Base-by-base conservation (phyloP, 2,329 filamentous ascomycete genomes). In the Calonectria pseudoreteaudii region DNA sequence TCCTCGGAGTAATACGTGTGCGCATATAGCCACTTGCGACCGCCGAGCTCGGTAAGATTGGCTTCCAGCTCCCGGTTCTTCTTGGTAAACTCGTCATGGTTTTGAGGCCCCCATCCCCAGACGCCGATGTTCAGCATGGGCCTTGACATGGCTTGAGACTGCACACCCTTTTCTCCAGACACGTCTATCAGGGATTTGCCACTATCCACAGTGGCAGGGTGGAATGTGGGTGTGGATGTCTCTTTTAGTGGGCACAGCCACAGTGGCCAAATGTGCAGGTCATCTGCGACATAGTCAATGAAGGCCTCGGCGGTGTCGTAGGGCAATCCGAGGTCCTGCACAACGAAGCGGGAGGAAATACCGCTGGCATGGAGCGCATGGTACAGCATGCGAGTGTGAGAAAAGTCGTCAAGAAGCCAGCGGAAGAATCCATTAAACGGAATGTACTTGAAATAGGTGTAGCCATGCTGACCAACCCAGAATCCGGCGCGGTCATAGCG, bases 1-100 rank as follows among this genome's bases (percentile, higher is more conserved):
- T 88, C 84, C 76, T 94, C 90, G 0, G 88, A 88, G 81, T 96
- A 96, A 83, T 94, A 96, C 0, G 93, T 92, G 78, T 95, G 93
- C 0, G 94, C 94, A 81, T 96, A 96, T 3, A 96, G 85, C 93
- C 94, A 96, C 84, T 96, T 96, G 85, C 93, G 91, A 0, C 94
- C 94, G 16, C 91, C 91, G 0, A 96, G 86, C 53, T 90, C 87
- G 18, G 85, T 85, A 1, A 95, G 87, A 76, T 92, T 92, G 2
- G 84, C 82, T 83, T 96, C 94, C 4, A 96, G 86, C 44, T 85
- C 87, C 3, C 92, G 88, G 81, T 96, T 96, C 70, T 90, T 90
- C 6, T 83, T 81, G 0, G 94, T 85, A 79, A 95, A 95, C 13
- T 87, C 86, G 0, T 82, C 79, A 23, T 82, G 81, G 23, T 87